Evolutionary conservation across 192 early-diverging fungal genomes (phyloP).

Genomic region (Linnemannia hyalina): DNA sequence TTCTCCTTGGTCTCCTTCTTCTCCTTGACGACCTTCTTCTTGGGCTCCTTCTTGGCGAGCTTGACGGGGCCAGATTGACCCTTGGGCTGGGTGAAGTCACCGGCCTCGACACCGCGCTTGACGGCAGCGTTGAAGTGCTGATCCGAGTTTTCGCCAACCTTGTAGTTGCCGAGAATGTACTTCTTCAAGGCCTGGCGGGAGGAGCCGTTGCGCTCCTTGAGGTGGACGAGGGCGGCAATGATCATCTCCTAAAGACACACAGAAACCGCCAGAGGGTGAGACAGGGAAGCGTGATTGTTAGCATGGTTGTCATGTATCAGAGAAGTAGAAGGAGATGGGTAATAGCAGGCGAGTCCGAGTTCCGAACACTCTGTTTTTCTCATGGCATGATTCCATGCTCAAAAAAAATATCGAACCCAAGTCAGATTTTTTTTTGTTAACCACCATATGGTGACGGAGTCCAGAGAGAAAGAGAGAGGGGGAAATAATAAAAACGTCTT

Average conservation of each 20-base stretch:
- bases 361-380: background rate
- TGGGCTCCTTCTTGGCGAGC: constrained; percentile 66
- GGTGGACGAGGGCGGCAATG: constrained; percentile 65
- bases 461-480: background rate
- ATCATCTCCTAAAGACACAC: constrained; percentile 47
- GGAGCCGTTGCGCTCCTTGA: constrained; percentile 80
- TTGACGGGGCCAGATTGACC: constrained; percentile 76
- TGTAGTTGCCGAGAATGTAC: constrained; percentile 81
- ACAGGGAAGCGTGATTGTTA: background rate
- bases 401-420: constrained; percentile 19
- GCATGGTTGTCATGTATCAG: background rate
- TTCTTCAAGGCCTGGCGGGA: constrained; percentile 84
- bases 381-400: background rate
- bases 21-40: constrained; percentile 56
- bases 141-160: constrained; percentile 71
- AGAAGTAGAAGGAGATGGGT: background rate
- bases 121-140: constrained; percentile 71
- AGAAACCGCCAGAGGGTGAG: background rate
- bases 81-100: constrained; percentile 74
- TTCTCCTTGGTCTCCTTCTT: constrained; percentile 61
- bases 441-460: background rate
- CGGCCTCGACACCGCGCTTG: constrained; percentile 74
- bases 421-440: constrained; percentile 20
- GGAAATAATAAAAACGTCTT: background rate
- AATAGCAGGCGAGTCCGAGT: background rate